Base-by-base conservation (phyloP, 352 stramenopile species). In the Thalassiosira delicatula region DNA sequence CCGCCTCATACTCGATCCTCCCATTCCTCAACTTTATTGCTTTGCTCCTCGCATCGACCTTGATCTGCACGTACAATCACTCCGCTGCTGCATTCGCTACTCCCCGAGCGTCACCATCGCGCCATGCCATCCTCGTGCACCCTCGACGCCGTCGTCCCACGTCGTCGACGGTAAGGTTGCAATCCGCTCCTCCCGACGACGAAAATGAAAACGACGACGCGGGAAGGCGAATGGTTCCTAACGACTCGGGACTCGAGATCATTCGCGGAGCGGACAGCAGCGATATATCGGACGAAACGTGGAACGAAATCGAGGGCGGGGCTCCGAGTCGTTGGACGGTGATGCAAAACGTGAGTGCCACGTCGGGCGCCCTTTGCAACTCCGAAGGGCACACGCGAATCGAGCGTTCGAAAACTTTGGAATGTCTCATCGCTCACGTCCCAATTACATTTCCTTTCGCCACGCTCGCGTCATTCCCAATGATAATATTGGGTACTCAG, bases 271-370 rank as follows among this genome's bases (percentile, higher is more conserved):
- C 17, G 29, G 70, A 56, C n/a, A n/a, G n/a, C 4, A 37, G 60
- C 21, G 70, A 79, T 12, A 66, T 88, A 46, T 76, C 76, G 9
- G 70, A 90, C n/a, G 70, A 86, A 30, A 86, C 68, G 8, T 86
- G 75, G 68, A 71, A 74, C n/a, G 84, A 92, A 49, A 79, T 90
- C 46, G 71, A 91, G 75, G 70, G 56, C 49, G 67, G 73, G 46
- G 75, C 80, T 56, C 87, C 87, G 3, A 77, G 67, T 14, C 46
- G 84, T 80, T 87, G 65, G 65, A 75, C 69, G 35, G 46, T 90
- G 30, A 85, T 92, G 76, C 89, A 92, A 73, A 67, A 85, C 73
- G 87, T 92, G 60, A 82, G 87, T 82, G 63, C 3, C n/a, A n/a
- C n/a, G n/a, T n/a, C n/a, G n/a, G n/a, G n/a, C n/a, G n/a, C n/a